These are phyloP conservation scores for Boletus tomentosulus DNA, from an alignment of 768 basidiomycete genomes.

Conservation along the genomic window DNA sequence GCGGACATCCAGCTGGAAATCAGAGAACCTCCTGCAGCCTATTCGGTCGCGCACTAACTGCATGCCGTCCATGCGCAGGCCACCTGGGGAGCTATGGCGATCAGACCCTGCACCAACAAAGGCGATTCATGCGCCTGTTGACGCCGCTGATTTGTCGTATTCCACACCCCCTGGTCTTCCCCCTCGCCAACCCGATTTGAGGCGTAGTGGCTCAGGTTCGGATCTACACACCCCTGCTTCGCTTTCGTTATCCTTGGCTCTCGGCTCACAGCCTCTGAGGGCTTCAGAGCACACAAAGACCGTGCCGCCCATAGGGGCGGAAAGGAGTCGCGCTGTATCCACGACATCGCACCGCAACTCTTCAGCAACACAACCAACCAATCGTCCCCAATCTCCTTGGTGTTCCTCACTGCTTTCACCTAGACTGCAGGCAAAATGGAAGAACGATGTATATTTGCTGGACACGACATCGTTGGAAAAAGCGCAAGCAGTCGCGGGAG, in stretches of 20 bases:
- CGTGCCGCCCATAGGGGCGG: slow-evolving; percentile 29
- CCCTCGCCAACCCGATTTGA: slow-evolving; percentile 8
- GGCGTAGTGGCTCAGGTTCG: slow-evolving; percentile 5
- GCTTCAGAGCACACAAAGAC: slow-evolving; percentile 19
- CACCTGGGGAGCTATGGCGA: slow-evolving; percentile 19
- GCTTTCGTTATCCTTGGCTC: slow-evolving; percentile 20
- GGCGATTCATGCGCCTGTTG: slow-evolving; percentile 1
- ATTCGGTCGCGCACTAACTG: slow-evolving; percentile 11
- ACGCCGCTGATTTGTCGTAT: not conserved
- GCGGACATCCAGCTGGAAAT: slow-evolving; percentile 13
- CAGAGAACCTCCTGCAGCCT: slow-evolving; percentile 18
- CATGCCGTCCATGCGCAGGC: slow-evolving; percentile 15
- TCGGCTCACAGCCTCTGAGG: slow-evolving; percentile 25
- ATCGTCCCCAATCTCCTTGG: slow-evolving; percentile 4
- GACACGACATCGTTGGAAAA: not conserved
- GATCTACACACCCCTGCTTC: slow-evolving; percentile 9
- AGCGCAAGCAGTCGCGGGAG: not conserved
- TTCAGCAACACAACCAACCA: not conserved
- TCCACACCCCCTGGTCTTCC: slow-evolving; percentile 22
- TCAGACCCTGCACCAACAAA: slow-evolving; percentile 10
- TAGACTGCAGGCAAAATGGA: slow-evolving; percentile 5
- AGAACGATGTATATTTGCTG: not conserved
- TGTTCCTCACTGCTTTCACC: slow-evolving; percentile 7
- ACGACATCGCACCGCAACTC: slow-evolving; percentile 11
- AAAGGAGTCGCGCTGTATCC: slow-evolving; percentile 24